Conservation (phyloP, 148 eudicot species). For the Dianthus caryophyllus region DNA sequence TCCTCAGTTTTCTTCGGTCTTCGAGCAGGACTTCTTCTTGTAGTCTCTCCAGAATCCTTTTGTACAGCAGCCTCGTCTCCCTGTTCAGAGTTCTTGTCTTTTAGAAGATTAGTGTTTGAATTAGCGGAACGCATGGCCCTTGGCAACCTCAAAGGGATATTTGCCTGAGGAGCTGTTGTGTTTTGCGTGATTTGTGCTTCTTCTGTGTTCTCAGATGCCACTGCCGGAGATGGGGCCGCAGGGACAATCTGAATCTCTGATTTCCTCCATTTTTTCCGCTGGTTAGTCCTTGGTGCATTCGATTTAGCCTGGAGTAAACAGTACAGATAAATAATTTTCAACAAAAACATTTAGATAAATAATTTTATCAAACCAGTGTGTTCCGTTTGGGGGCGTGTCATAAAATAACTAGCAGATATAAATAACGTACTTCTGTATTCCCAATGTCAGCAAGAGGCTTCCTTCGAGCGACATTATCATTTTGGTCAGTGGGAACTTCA, state of each 20-base stretch:
- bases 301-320: conserved; percentile 47
- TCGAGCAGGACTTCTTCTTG: conserved; percentile 44
- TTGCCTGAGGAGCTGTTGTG: conserved; percentile 25
- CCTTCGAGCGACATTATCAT: conserved; percentile 31
- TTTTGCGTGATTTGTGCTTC: conserved; percentile 32
- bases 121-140: conserved; percentile 63
- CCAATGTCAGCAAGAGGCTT: conserved; percentile 93
- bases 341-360: no score
- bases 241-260: conserved; percentile 74
- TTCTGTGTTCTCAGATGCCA: conserved; percentile 37
- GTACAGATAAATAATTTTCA: no score
- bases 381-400: neutral
- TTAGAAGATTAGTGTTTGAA: conserved; percentile 48
- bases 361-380: neutral
- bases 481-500: conserved; percentile 42
- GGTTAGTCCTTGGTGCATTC: conserved; percentile 52
- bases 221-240: conserved; percentile 36
- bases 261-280: conserved; percentile 79
- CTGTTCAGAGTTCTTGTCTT: conserved; percentile 63
- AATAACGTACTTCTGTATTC: conserved; percentile 50
- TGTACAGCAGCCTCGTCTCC: conserved; percentile 30
- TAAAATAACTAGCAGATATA: neutral
- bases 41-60: conserved; percentile 40
- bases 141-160: conserved; percentile 60
- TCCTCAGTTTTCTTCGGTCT: conserved; percentile 38